These are phyloP conservation scores for Dictyostelium citrinum DNA, from an alignment of 78 protist species.

Conservation along the genomic window DNA sequence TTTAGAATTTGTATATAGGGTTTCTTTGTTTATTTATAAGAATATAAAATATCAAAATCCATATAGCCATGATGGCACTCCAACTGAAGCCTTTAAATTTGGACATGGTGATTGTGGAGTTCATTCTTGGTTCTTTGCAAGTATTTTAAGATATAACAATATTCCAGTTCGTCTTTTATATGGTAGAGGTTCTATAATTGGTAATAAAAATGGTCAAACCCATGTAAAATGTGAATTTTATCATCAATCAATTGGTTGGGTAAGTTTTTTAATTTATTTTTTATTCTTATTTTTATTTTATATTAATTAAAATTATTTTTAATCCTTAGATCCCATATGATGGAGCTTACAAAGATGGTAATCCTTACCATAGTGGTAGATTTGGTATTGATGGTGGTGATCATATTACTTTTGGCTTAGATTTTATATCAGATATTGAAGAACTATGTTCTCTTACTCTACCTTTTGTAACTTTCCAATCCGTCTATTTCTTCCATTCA, in stretches of 20 bases:
- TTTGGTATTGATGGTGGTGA: background rate
- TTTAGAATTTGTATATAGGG: background rate
- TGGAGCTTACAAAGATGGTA: constrained; percentile 19
- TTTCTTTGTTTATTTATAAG: background rate
- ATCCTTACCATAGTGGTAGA: background rate
- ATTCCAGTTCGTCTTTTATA: background rate
- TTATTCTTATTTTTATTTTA: too few relatives aligned
- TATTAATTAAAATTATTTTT: too few relatives aligned
- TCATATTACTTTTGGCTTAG: background rate
- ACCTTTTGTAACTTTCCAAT: background rate
- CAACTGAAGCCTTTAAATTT: background rate
- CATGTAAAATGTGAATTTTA: constrained; percentile 30
- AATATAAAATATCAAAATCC: background rate
- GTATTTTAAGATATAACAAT: background rate
- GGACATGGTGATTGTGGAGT: constrained; percentile 21
- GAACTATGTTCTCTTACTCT: background rate
- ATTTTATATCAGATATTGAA: background rate
- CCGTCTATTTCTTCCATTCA: background rate
- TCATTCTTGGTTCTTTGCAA: background rate
- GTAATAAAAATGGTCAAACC: background rate
- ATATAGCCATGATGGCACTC: background rate
- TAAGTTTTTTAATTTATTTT: background rate
- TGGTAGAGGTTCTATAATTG: background rate
- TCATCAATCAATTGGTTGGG: background rate
- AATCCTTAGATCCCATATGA: background rate